A percentile compares a stretch with the other conserved stretches of the same genome.
These are phyloP conservation scores for Taiozyma sp. DNA, from an alignment of 1,139 yeast species.

Conservation along the genomic window DNA sequence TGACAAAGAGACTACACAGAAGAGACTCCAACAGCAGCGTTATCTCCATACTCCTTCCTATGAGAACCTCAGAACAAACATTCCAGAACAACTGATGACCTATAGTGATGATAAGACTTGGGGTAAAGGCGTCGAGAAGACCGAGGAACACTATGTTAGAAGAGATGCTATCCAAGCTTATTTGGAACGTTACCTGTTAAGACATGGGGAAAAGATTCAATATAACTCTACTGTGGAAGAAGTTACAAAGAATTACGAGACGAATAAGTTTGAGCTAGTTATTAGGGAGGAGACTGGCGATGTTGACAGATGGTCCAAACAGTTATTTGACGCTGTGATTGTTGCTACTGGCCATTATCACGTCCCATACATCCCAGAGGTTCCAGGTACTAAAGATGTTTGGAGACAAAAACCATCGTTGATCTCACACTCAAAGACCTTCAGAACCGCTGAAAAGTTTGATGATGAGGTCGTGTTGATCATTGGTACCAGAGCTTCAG, in stretches of 20 bases:
- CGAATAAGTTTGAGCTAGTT: conserved; percentile 30
- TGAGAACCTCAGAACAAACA: conserved; percentile 35
- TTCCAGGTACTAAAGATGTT: conserved; percentile 36
- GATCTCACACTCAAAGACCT: conserved; percentile 38
- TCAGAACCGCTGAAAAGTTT: conserved; percentile 28
- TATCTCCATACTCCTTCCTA: conserved; percentile 39
- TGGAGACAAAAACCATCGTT: conserved; percentile 16
- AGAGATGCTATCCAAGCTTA: conserved; percentile 30
- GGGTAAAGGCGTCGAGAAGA: conserved; percentile 22
- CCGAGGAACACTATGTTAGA: conserved; percentile 22
- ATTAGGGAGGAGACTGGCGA: conserved; percentile 26
- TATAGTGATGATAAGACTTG: conserved; percentile 36
- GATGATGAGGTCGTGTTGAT: conserved; percentile 33
- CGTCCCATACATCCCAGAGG: conserved; percentile 43
- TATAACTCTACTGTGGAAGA: conserved; percentile 36
- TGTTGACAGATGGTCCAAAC: conserved; percentile 34
- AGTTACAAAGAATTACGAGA: conserved; percentile 22
- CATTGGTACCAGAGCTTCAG: conserved; percentile 43
- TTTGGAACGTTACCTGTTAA: conserved; percentile 31
- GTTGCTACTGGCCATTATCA: conserved; percentile 54
- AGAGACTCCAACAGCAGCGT: conserved; percentile 24
- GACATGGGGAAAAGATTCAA: conserved; percentile 29
- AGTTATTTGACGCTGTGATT: conserved; percentile 45
- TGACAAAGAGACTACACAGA: conserved; percentile 4
- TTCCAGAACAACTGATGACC: conserved; percentile 42